Evolutionary conservation across 148 eudicot species (phyloP), one percentile per base, ranked within the genome.

Genomic region (Rheum nobile): DNA sequence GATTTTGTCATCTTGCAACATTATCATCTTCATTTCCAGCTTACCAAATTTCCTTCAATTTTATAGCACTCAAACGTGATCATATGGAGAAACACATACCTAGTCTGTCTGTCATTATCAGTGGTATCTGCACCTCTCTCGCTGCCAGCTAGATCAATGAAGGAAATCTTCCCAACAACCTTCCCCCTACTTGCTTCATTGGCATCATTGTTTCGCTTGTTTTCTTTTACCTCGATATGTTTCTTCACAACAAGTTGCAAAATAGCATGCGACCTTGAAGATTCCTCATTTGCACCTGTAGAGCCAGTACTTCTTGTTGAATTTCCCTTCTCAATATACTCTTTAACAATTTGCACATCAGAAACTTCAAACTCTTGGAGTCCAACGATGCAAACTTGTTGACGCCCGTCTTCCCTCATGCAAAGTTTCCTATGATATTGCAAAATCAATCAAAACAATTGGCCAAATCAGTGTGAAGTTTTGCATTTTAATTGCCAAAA

Each of bases 51-150:
- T 61, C 32, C 37, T 65, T 34, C 70, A 28, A 32, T 65, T 31
- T 29, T 65, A 16, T 29, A 31, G 41, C 11, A 65, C 9, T n/a
- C 21, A 65, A 65, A 34, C 16, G 70, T 65, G 39, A 65, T 34
- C 22, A 34, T 57, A 57, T 57, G 32, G 4, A 5, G 34, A 70
- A 75, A 72, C 17, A 71, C 46, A 21, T 85, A 95, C 98, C 98
- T 80, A 76, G 98, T 95, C 79, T 95, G 98, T 34, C 97, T 83
- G 77, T 95, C 98, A 84, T 95, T 95, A 82, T 95, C 98, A 31
- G 98, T 95, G 12, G 98, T 95, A 78, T 95, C 98, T 76, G 98
- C 98, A 75, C 98, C 98, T 81, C 98, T 90, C 84, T 95, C 98
- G 77, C 98, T 95, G 71, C 98, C 98, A 54, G 98, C 98, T 75